Evolutionary conservation across 2,329 filamentous ascomycete genomes (phyloP).

Genomic region (Talaromyces sp.): DNA sequence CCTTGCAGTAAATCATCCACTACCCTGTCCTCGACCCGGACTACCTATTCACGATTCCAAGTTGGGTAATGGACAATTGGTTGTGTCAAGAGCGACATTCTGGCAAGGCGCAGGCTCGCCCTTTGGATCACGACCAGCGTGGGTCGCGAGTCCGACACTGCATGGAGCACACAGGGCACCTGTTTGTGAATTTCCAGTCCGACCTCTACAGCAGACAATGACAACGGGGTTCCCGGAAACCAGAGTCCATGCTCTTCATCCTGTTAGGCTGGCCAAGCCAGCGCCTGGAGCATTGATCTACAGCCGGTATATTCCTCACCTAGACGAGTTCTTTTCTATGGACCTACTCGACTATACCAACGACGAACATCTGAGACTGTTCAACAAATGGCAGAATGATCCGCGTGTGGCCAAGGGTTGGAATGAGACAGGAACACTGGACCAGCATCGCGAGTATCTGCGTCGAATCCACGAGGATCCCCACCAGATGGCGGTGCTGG

Average conservation of each 20-base stretch:
- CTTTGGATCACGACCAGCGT: conserved; percentile 11
- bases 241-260: conserved; percentile 11
- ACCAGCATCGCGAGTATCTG: conserved; percentile 14
- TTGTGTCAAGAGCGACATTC: background rate
- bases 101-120: conserved; percentile 15
- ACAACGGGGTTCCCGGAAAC: conserved; percentile 9
- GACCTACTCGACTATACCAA: conserved; percentile 10
- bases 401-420: conserved; percentile 14
- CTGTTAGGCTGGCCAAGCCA: conserved; percentile 11
- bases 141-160: conserved; percentile 15
- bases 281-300: conserved; percentile 12
- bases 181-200: conserved; percentile 5
- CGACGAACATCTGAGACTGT: conserved; percentile 11
- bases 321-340: conserved; percentile 13
- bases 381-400: conserved; percentile 15
- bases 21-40: too few relatives aligned
- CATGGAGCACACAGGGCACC: conserved; percentile 11
- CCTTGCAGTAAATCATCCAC: too few relatives aligned
- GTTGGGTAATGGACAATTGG: too few relatives aligned
- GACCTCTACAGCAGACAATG: conserved; percentile 14
- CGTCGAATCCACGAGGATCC: conserved; percentile 12
- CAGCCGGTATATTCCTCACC: conserved; percentile 14
- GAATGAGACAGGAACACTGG: conserved; percentile 14
- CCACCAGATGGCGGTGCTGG: conserved; percentile 12
- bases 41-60: too few relatives aligned